These are phyloP conservation scores for Glaciozyma antarctica DNA, from an alignment of 768 basidiomycete genomes.

Conservation along the genomic window DNA sequence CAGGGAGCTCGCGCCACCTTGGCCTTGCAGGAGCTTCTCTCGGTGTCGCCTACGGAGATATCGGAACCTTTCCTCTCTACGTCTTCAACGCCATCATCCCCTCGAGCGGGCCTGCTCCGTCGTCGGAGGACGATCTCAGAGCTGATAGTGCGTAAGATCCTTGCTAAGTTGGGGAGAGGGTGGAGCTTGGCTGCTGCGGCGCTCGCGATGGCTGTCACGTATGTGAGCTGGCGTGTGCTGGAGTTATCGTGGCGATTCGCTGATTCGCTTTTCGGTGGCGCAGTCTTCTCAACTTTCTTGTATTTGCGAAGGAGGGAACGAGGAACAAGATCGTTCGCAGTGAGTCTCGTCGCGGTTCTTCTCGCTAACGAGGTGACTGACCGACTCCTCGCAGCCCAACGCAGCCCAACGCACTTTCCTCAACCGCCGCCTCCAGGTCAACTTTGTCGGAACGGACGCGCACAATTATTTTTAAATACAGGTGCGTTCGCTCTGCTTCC, in stretches of 20 bases:
- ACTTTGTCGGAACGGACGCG: slow-evolving; percentile 21
- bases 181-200: slow-evolving; percentile 46
- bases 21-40: too few species aligned
- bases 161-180: slow-evolving; percentile 36
- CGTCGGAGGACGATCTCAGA: slow-evolving; percentile 55
- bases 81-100: slow-evolving; percentile 56
- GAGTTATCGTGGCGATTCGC: background rate
- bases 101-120: slow-evolving; percentile 45
- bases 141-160: slow-evolving; percentile 46
- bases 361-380: background rate
- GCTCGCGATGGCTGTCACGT: slow-evolving; percentile 45
- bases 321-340: slow-evolving; percentile 35
- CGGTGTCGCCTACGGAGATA: background rate
- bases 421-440: slow-evolving; percentile 46
- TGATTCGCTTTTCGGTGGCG: background rate
- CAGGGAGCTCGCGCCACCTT: too few species aligned
- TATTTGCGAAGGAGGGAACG: slow-evolving; percentile 43
- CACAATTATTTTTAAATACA: slow-evolving; percentile 11
- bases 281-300: slow-evolving; percentile 55
- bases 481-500: background rate
- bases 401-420: slow-evolving; percentile 46
- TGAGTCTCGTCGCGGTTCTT: slow-evolving; percentile 34
- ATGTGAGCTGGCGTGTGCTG: slow-evolving; percentile 44
- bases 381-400: slow-evolving; percentile 29
- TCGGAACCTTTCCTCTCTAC: slow-evolving; percentile 1